Conservation (phyloP, 2,329 filamentous ascomycete species). For the Basipetospora chlamydospora region DNA sequence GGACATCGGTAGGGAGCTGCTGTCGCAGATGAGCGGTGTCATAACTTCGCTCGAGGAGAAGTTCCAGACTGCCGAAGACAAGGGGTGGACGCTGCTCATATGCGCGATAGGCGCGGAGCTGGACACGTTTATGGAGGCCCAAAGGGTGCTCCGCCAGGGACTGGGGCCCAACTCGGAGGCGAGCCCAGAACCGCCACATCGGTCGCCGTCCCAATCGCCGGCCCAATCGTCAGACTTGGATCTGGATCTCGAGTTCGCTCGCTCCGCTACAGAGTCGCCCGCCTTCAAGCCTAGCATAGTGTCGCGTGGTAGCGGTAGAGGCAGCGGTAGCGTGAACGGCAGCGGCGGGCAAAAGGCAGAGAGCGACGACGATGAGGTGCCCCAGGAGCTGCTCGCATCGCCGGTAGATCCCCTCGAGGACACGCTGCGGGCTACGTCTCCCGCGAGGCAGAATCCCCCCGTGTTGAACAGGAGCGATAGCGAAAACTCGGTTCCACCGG, state of each 20-base stretch:
- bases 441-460: not conserved
- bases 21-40: conserved; percentile 41
- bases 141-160: conserved; percentile 33
- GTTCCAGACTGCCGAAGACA: conserved; percentile 39
- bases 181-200: conserved; percentile 9
- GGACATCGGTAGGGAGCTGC: conserved; percentile 27
- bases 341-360: conserved; percentile 12
- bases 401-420: conserved; percentile 11
- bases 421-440: conserved; percentile 1
- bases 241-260: not conserved
- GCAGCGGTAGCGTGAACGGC: no score
- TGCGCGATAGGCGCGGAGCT: conserved; percentile 63
- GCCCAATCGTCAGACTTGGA: conserved; percentile 6
- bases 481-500: conserved; percentile 34
- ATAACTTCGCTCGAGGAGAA: conserved; percentile 39
- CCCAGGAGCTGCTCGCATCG: conserved; percentile 23
- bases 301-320: no score
- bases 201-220: no score
- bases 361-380: conserved; percentile 28
- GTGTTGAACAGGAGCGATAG: conserved; percentile 16
- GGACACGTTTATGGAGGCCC: conserved; percentile 49
- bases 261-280: conserved; percentile 2
- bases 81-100: conserved; percentile 60
- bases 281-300: conserved; percentile 9
- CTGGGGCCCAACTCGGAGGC: conserved; percentile 15